These are phyloP conservation scores for Postia placenta DNA, from an alignment of 768 basidiomycete genomes.

Conservation along the genomic window DNA sequence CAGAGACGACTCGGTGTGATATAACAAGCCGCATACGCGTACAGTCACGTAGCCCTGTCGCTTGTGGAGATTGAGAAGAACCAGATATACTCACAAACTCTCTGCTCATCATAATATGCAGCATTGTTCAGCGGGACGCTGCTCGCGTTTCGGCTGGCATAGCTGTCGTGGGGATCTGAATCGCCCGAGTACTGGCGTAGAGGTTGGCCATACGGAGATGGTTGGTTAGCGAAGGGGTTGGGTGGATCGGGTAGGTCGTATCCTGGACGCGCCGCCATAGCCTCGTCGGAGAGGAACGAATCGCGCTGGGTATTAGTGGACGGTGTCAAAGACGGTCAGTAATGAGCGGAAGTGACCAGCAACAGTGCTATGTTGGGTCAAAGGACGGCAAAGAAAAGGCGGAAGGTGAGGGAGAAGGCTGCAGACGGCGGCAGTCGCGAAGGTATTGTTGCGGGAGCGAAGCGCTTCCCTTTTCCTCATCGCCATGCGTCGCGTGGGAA, in stretches of 20 bases:
- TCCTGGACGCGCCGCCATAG: constrained; percentile 30
- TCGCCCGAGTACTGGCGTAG: constrained; percentile 23
- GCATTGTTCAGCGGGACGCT: constrained; percentile 22
- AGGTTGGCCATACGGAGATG: constrained; percentile 21
- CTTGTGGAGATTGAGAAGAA: too few relatives aligned
- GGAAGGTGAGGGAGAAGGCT: background rate
- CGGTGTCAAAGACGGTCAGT: constrained; percentile 5
- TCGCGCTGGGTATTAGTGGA: constrained; percentile 7
- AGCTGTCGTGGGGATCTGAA: constrained; percentile 20
- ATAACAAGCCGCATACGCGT: too few relatives aligned
- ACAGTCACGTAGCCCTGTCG: too few relatives aligned
- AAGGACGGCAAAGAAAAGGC: constrained; percentile 27
- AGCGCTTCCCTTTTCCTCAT: constrained; percentile 1
- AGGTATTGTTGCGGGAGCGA: background rate
- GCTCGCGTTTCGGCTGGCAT: constrained; percentile 24
- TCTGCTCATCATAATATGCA: constrained; percentile 19
- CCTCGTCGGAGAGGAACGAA: constrained; percentile 6
- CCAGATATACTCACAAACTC: too few relatives aligned
- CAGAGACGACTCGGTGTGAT: too few relatives aligned
- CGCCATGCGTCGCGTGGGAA: constrained; percentile 1
- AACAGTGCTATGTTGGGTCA: constrained; percentile 26
- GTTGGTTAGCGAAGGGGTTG: constrained; percentile 25
- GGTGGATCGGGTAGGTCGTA: constrained; percentile 26
- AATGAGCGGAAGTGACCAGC: constrained; percentile 23
- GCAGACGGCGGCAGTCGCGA: background rate